Evolutionary conservation across 306 rosid species (phyloP).

Genomic region (Comarum palustre): DNA sequence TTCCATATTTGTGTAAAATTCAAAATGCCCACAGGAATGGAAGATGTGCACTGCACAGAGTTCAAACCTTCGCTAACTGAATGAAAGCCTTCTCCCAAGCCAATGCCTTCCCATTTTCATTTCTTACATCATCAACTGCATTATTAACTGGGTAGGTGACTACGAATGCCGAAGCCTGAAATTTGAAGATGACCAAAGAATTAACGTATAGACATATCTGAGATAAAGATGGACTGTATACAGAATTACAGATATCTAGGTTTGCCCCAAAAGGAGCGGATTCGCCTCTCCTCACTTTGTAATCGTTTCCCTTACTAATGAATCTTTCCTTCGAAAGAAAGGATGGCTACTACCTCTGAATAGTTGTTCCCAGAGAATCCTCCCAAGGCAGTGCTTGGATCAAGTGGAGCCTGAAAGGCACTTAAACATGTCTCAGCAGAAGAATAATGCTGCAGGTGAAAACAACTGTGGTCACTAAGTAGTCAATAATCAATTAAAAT

Average conservation of each 20-base stretch:
- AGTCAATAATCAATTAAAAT: slow-evolving; percentile 8
- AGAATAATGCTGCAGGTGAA: slow-evolving; percentile 67
- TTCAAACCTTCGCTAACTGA: slow-evolving; percentile 72
- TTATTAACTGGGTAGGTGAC: slow-evolving; percentile 89
- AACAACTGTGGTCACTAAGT: slow-evolving; percentile 19
- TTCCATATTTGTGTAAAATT: background rate
- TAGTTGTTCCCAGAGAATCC: slow-evolving; percentile 86
- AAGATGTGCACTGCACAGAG: slow-evolving; percentile 14
- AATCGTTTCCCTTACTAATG: background rate
- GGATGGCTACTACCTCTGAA: slow-evolving; percentile 60
- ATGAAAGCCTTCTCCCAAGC: slow-evolving; percentile 92
- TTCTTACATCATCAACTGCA: slow-evolving; percentile 65
- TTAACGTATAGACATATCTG: slow-evolving; percentile 24
- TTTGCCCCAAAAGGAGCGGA: background rate
- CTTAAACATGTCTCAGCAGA: slow-evolving; percentile 92
- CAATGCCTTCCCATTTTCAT: slow-evolving; percentile 74
- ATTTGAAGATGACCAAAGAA: slow-evolving; percentile 29
- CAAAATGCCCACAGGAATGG: slow-evolving; percentile 18
- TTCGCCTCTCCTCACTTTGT: background rate
- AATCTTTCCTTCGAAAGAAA: background rate
- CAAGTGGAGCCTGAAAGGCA: slow-evolving; percentile 95
- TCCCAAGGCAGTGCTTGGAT: slow-evolving; percentile 87
- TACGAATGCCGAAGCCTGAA: slow-evolving; percentile 89
- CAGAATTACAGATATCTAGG: background rate
- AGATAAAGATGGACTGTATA: background rate